These are phyloP conservation scores for Peronospora destructor DNA, from an alignment of 352 stramenopile species.

Conservation along the genomic window DNA sequence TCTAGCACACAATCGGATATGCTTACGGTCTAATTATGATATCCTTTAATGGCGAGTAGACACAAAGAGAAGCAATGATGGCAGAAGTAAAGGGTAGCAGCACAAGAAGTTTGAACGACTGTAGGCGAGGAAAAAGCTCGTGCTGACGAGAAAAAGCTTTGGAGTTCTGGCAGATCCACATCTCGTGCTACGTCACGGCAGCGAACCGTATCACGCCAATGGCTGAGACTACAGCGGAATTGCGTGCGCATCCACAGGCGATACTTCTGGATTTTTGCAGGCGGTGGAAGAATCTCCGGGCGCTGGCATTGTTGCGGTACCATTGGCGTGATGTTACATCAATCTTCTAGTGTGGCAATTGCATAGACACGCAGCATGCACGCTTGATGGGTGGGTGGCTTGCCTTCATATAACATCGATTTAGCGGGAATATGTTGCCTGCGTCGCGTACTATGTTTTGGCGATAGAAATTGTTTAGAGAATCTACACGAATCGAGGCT, in stretches of 20 bases:
- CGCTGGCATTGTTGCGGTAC: too few relatives aligned
- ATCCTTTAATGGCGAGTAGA: conserved; percentile 3
- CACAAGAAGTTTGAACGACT: not conserved
- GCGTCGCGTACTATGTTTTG: too few relatives aligned
- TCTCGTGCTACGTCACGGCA: conserved; percentile 67
- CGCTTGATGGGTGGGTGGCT: too few relatives aligned
- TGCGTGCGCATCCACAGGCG: too few relatives aligned
- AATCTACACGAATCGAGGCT: too few relatives aligned
- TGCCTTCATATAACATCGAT: too few relatives aligned
- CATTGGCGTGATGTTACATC: too few relatives aligned
- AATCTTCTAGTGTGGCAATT: too few relatives aligned
- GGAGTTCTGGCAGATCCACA: conserved; percentile 39
- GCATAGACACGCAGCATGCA: too few relatives aligned
- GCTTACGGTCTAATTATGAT: conserved; percentile 9
- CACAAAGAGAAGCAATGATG: conserved; percentile 5
- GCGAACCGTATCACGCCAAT: conserved; percentile 59
- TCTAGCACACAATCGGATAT: not conserved
- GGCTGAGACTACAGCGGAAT: conserved; percentile 34
- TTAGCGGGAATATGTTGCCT: too few relatives aligned
- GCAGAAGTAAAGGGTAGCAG: not conserved
- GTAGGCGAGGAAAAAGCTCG: not conserved
- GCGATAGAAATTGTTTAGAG: too few relatives aligned
- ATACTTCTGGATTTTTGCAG: conserved; percentile 20
- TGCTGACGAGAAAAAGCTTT: conserved; percentile 4
- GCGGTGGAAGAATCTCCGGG: not conserved